Conservation (phyloP, 202 grass and related monocot species). For the Setaria italica region DNA sequence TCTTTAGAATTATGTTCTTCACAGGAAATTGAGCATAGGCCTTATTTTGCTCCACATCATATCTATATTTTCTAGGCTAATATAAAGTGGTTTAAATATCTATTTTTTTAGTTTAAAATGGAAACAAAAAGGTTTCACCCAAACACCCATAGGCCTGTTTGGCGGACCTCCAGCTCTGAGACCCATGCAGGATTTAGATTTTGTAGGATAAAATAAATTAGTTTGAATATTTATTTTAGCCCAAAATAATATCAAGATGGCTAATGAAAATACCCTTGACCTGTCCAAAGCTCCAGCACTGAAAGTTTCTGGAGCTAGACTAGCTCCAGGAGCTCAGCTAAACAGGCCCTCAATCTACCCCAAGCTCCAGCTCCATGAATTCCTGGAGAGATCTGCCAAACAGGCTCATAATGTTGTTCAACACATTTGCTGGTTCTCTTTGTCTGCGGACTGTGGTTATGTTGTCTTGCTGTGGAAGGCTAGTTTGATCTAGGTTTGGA, state of each 20-base stretch:
- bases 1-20: conserved; percentile 38
- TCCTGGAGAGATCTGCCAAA: background rate
- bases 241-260: background rate
- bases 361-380: background rate
- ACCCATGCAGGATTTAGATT: background rate
- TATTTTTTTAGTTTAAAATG: background rate
- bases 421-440: conserved; percentile 37
- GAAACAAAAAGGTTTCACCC: conserved; percentile 2
- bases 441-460: background rate
- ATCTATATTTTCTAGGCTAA: background rate
- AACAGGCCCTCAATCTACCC: background rate
- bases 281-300: background rate
- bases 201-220: background rate
- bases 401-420: background rate
- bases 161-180: background rate
- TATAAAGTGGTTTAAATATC: background rate
- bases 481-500: background rate
- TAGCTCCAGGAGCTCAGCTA: background rate
- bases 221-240: background rate
- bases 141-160: background rate
- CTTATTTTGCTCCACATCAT: background rate
- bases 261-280: background rate
- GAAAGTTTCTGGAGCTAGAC: background rate
- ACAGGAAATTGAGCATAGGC: conserved; percentile 1
- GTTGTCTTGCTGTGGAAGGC: background rate